Conservation (phyloP, 345 rosid species). For the Pelargonium nanum region DNA sequence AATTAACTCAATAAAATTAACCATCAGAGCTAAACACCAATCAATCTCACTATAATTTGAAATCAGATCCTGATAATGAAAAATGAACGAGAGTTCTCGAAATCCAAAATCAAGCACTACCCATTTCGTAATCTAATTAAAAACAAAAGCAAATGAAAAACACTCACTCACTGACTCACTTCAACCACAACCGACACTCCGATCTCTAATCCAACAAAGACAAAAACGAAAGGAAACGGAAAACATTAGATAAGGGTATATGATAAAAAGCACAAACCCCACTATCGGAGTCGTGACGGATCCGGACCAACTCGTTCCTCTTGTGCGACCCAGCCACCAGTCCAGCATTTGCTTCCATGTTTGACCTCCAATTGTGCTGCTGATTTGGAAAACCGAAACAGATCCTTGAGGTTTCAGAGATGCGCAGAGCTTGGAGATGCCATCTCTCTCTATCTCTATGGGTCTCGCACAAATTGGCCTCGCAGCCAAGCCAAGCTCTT, state of each 20-base stretch:
- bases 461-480: too few species aligned
- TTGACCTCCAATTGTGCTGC: neutral
- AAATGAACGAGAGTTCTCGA: neutral
- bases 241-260: neutral
- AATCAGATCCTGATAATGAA: neutral
- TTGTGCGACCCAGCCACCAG: slow-evolving; percentile 99
- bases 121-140: neutral
- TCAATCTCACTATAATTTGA: neutral
- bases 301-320: slow-evolving; percentile 93
- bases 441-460: neutral
- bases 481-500: neutral
- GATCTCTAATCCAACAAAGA: neutral
- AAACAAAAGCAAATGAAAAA: too few species aligned
- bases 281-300: slow-evolving; percentile 91
- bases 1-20: neutral
- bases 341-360: slow-evolving; percentile 90
- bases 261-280: slow-evolving; percentile 54
- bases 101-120: neutral
- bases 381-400: neutral
- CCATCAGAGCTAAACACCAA: too few species aligned
- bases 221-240: neutral
- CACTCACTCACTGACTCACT: neutral
- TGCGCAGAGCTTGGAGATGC: neutral
- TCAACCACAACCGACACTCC: neutral
- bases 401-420: neutral